Base-by-base conservation (phyloP, 768 basidiomycete species). In the Hygrocybe punicea region DNA sequence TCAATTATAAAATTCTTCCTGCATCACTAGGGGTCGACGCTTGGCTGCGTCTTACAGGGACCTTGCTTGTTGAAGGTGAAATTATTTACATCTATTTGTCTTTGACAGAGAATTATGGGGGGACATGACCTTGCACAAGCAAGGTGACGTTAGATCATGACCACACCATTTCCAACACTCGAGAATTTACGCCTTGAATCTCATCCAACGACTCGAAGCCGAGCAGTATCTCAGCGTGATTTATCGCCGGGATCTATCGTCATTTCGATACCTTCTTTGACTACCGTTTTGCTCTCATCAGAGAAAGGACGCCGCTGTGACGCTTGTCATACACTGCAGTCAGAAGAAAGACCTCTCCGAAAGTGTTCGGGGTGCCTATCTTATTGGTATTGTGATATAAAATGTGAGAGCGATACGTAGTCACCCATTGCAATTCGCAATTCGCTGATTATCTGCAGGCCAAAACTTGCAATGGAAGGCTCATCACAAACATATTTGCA, bases 281-380 rank as follows among this genome's bases (percentile, higher is more conserved):
- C 78, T 9, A 78, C 76, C 19, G 70, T 78, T 19, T 73, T 91
- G 6, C 71, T 87, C 3, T 75, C 76, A 0, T 62, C 67, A 10
- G 81, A 85, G 69, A 89, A 89, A 62, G 80, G 85, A 13, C 73
- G 66, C 17, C 74, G 89, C 59, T 92, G 90, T 61, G 89, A 92
- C 65, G 65, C 70, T 24, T 91, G 89, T 63, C 79, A 84, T 60
- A 70, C 71, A 3, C 52, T 68, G 4, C 63, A 73, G 3, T 59
- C 67, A 17, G 66, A 71, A 36, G 57, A 51, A 16, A 59, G 61
- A 11, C 64, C 58, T 34, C 74, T 90, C 44, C 79, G 73, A 59
- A 77, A 75, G 65, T 92, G 89, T 60, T 77, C 81, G 4, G 83
- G 84, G 11, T 91, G 90, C 61, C 80, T 77, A 14, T 77, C 80